Conservation (phyloP, 139 green algal species). For the Pleodorina starrii region DNA sequence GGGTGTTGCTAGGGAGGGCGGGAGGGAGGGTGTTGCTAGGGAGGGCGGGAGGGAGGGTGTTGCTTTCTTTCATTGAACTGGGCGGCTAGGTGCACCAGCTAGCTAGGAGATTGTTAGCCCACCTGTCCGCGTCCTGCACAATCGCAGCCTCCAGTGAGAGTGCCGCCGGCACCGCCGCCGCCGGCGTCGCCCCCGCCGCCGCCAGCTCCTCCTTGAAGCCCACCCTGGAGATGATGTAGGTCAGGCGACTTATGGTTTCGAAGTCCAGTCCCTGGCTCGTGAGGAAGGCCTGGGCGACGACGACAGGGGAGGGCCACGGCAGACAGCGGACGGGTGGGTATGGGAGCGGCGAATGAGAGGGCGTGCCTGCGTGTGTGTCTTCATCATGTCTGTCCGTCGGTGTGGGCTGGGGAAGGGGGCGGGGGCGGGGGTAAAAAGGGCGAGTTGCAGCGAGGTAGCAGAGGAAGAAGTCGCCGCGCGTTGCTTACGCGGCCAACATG, state of each 20-base stretch:
- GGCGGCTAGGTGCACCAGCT: background rate
- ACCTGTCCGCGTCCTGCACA: constrained; percentile 86
- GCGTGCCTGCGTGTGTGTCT: background rate
- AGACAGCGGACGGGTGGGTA: background rate
- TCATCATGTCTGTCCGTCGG: too few relatives aligned
- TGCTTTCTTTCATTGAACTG: background rate
- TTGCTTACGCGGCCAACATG: background rate
- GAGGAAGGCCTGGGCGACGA: constrained; percentile 58
- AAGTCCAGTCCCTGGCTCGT: background rate
- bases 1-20: background rate
- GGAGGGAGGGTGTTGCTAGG: background rate
- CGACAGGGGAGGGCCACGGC: background rate
- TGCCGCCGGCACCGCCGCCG: background rate
- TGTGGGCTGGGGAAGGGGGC: too few relatives aligned
- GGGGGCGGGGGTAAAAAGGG: background rate
- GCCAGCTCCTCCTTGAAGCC: constrained; percentile 80
- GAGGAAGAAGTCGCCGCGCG: background rate
- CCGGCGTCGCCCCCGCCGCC: background rate
- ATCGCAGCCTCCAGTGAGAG: constrained; percentile 59
- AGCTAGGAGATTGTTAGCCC: background rate
- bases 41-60: background rate
- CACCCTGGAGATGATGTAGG: constrained; percentile 67
- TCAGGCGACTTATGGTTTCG: constrained; percentile 45
- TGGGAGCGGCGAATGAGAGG: background rate
- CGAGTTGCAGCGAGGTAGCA: background rate